Percentiles rank a stretch among this genome's conserved stretches.
Evolutionary conservation across 1,139 yeast species (phyloP).

Genomic region (Candida labiduridarum): DNA sequence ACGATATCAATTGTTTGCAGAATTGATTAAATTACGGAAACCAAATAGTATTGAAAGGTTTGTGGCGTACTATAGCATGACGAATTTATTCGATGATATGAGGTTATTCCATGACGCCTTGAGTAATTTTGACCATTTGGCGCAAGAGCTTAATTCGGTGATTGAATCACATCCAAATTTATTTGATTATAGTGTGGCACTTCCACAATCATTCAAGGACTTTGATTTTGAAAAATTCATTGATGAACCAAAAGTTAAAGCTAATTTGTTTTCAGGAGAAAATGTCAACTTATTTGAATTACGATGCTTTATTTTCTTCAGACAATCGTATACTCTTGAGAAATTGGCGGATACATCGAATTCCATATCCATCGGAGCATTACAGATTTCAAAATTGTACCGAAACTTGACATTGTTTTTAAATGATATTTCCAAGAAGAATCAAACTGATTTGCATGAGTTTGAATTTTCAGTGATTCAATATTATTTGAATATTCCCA

Average conservation of each 20-base stretch:
- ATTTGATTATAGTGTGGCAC: constrained; percentile 9
- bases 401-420: constrained; percentile 39
- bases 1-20: constrained; percentile 35
- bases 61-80: constrained; percentile 24
- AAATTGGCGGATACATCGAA: constrained; percentile 24
- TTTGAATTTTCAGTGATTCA: constrained; percentile 36
- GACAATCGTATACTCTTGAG: constrained; percentile 30
- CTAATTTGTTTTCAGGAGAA: constrained; percentile 15
- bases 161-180: constrained; percentile 17
- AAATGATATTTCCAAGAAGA: constrained; percentile 34
- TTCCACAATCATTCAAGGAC: constrained; percentile 14
- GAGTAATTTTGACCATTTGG: constrained; percentile 44
- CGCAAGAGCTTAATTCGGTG: constrained; percentile 23
- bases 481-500: constrained; percentile 31
- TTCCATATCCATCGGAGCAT: constrained; percentile 35
- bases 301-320: constrained; percentile 30
- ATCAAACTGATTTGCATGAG: constrained; percentile 23
- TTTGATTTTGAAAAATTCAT: constrained; percentile 22
- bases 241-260: constrained; percentile 9
- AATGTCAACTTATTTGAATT: constrained; percentile 28
- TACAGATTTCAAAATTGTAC: constrained; percentile 33
- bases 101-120: constrained; percentile 61
- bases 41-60: constrained; percentile 16
- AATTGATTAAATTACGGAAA: constrained; percentile 34
- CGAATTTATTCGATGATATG: constrained; percentile 46